Percentiles rank a stretch among this genome's conserved stretches.
Evolutionary conservation across 2,329 filamentous ascomycete species (phyloP).

Genomic region (Thielaviopsis ethacetica): DNA sequence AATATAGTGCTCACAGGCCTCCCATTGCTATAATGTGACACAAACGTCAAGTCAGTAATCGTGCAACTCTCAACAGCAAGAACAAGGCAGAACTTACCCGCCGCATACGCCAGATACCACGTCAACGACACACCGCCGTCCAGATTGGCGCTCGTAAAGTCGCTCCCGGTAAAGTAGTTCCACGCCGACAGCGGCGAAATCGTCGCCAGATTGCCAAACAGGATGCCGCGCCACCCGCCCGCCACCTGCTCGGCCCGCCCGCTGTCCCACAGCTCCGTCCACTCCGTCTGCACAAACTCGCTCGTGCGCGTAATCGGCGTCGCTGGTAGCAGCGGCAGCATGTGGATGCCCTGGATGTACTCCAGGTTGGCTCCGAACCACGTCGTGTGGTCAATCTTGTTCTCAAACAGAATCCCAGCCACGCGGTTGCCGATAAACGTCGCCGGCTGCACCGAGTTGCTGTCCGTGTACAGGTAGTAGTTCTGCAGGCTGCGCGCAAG

Average conservation of each 20-base stretch:
- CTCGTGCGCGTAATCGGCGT: conserved; percentile 49
- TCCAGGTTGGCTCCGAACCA: conserved; percentile 66
- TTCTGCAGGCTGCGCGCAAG: conserved; percentile 54
- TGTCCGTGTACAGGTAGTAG: conserved; percentile 65
- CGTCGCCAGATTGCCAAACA: conserved; percentile 70
- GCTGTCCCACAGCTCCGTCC: conserved; percentile 59
- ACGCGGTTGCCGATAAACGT: conserved; percentile 71
- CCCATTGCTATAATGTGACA: not conserved
- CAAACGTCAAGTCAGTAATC: not conserved
- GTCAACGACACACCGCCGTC: conserved; percentile 73
- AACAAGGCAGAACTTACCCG: conserved; percentile 36
- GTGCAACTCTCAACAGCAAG: not conserved
- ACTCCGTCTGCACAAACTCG: conserved; percentile 67
- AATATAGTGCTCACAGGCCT: not conserved
- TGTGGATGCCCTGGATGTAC: conserved; percentile 65
- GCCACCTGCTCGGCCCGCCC: conserved; percentile 46
- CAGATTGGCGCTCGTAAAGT: conserved; percentile 52
- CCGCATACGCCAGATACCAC: conserved; percentile 70
- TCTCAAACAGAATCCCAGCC: conserved; percentile 66
- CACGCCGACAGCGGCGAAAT: conserved; percentile 55
- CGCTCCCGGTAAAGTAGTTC: conserved; percentile 52
- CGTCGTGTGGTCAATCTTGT: conserved; percentile 85
- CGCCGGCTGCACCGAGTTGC: conserved; percentile 54
- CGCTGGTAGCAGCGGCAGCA: conserved; percentile 58
- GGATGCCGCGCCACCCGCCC: conserved; percentile 72